Base-by-base conservation (phyloP, 192 early-diverging fungal species). In the Chytriomyces hyalinus region DNA sequence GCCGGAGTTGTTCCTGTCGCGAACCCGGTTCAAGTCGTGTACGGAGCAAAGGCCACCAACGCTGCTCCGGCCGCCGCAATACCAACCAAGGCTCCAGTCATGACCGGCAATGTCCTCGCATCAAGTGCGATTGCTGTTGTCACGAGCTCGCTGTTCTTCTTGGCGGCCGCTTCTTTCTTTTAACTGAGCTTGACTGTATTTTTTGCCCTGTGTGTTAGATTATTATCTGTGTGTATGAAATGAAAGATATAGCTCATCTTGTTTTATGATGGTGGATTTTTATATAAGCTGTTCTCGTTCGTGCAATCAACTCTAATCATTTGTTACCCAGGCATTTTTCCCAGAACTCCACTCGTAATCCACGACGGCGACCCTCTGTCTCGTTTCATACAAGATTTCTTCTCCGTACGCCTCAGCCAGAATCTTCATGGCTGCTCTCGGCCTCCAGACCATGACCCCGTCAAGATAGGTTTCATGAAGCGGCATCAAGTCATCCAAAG, bases 381-480 rank as follows among this genome's bases (percentile, higher is more conserved):
- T 67, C 5, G 8, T 11, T 10, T 15, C 22, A n/a, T 10, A 17
- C 44, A 67, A 67, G 4, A 51, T 26, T 15, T 70, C 28, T 43
- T 70, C 49, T 8, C 10, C 7, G 45, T 57, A 70, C 0, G 49
- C 69, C 20, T 57, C 20, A 20, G 24, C 26, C 9, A 70, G 50
- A 20, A 70, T 57, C 15, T 51, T 22, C 50, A 70, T 70, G 24
- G 26, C 69, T 8, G 47, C 50, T 57, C 50, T 9, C 20, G 69
- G 69, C 69, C 69, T 15, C 69, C 69, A 70, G 11, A 70, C 69
- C 9, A 11, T 50, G 9, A 70, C 26, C 43, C 69, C 69, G 8
- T 50, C 50, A 2, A 70, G 26, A 3, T 43, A 13, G 8, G 69
- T 70, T 36, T 70, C 69, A 24, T 13, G 49, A 9, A 70, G 26